phyloP scores from a whole-genome alignment of 306 rosid species.

The Quercus berberidifolia region DNA sequence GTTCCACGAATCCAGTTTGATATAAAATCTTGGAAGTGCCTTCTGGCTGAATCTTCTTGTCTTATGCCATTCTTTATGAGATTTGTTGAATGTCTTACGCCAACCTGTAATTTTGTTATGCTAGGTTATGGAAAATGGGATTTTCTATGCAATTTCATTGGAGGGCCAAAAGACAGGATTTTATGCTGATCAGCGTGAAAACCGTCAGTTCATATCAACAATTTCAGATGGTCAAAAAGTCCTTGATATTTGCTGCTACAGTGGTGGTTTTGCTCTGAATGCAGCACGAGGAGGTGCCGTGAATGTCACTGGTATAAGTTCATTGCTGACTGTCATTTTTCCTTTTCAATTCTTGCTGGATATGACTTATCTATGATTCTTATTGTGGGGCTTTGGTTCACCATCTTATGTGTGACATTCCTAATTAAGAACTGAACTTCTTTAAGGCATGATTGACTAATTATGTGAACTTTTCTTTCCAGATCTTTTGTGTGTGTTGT shows the following conservation, averaged over 20 bases:
- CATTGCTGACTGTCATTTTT: neutral
- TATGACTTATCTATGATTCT: neutral
- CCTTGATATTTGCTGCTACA: conserved; percentile 92
- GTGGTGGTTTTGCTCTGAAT: conserved; percentile 90
- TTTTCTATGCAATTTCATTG: conserved; percentile 68
- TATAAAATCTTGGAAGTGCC: conserved; percentile 9
- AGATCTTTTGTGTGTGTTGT: no score
- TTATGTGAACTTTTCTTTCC: neutral
- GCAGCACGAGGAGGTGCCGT: conserved; percentile 74
- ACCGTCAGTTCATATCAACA: conserved; percentile 72
- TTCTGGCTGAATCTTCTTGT: neutral
- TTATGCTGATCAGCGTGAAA: conserved; percentile 94
- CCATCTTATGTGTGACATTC: neutral
- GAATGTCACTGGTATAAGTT: conserved; percentile 69
- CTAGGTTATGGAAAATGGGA: conserved; percentile 76
- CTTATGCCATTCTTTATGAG: conserved; percentile 11
- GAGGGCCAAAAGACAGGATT: conserved; percentile 97
- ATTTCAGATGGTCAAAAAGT: conserved; percentile 68
- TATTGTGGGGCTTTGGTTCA: neutral
- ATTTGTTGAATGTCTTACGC: conserved; percentile 11
- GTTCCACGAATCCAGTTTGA: neutral
- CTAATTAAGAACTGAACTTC: neutral
- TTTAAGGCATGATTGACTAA: neutral
- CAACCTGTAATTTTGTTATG: conserved; percentile 11
- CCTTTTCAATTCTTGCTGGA: neutral